phyloP scores from a whole-genome alignment of 345 rosid species.

The Corymbia maculata region DNA sequence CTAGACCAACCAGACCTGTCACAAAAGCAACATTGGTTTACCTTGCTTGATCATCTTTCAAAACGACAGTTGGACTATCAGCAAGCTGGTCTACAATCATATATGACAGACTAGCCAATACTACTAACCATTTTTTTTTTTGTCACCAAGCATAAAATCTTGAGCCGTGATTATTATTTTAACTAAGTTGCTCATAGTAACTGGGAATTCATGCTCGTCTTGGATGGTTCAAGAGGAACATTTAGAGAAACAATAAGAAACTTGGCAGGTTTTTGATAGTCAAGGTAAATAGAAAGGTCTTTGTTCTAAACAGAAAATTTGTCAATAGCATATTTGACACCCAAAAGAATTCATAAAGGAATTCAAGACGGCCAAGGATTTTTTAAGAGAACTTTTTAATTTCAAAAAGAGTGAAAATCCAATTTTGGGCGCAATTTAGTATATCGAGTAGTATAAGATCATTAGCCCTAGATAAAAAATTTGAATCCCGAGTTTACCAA shows the following conservation, averaged over 20 bases:
- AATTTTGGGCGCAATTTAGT: no score
- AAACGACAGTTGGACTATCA: background rate
- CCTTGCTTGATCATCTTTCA: background rate
- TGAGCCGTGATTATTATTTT: background rate
- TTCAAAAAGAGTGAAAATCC: no score
- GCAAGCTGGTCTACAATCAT: background rate
- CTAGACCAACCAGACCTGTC: background rate
- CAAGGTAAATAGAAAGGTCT: background rate
- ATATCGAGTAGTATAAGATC: no score
- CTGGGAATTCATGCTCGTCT: background rate
- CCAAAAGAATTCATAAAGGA: no score
- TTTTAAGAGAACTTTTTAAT: no score
- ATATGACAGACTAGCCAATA: background rate
- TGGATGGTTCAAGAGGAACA: background rate
- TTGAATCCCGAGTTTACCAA: no score
- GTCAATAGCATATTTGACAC: no score
- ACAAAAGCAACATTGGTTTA: background rate
- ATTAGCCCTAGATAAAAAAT: no score
- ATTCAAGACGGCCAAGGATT: no score
- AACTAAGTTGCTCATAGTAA: background rate
- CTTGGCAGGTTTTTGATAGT: background rate
- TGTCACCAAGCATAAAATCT: background rate
- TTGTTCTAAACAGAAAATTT: background rate
- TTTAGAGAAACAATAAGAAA: background rate
- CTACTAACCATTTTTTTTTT: background rate